These are phyloP conservation scores for Mortierella sp. DNA, from an alignment of 371 early-diverging fungal genomes.

Conservation along the genomic window DNA sequence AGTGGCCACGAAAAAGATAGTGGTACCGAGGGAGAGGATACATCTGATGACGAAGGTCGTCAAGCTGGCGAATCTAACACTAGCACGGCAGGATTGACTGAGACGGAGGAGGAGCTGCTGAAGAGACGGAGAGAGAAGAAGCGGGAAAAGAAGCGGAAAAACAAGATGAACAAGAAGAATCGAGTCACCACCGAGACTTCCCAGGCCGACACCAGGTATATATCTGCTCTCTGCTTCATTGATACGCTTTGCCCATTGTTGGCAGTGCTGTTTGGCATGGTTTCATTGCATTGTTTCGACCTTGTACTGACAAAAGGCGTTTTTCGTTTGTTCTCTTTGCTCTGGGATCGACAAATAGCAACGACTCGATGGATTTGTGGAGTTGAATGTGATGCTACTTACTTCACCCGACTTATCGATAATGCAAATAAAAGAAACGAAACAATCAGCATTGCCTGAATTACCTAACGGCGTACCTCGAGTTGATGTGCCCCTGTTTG, in stretches of 20 bases:
- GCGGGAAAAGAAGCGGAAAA: slow-evolving; percentile 46
- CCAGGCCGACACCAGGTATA: neutral
- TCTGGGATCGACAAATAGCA: neutral
- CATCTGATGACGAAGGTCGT: neutral
- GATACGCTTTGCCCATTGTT: neutral
- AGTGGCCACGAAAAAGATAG: neutral
- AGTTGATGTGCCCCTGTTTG: neutral
- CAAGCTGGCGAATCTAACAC: neutral
- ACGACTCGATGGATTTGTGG: neutral
- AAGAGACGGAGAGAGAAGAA: slow-evolving; percentile 39
- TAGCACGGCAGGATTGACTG: neutral
- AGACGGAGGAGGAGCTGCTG: slow-evolving; percentile 23
- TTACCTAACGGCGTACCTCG: no score
- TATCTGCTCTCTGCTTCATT: no score
- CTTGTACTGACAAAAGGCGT: neutral
- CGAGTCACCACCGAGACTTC: neutral
- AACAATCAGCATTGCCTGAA: neutral
- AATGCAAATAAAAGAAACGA: neutral
- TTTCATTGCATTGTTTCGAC: neutral
- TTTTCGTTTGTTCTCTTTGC: neutral
- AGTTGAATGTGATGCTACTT: neutral
- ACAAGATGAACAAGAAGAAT: slow-evolving; percentile 50
- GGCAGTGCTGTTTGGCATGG: neutral
- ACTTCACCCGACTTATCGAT: neutral
- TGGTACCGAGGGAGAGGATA: slow-evolving; percentile 1